These are phyloP conservation scores for Extremus antarcticus DNA, from an alignment of 495 filamentous ascomycete genomes.

Conservation along the genomic window DNA sequence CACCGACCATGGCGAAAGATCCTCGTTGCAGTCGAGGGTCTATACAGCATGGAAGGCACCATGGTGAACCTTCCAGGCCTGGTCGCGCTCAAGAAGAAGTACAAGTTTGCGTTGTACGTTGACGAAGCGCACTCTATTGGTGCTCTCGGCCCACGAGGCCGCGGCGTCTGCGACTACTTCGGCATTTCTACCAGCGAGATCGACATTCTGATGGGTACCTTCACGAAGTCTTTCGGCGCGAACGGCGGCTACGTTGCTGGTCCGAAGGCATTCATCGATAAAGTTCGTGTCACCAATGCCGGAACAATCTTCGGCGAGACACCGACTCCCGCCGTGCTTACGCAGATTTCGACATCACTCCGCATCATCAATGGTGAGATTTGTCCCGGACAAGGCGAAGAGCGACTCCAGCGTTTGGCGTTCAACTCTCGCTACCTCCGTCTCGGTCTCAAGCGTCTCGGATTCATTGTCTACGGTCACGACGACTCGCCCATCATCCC, in stretches of 20 bases:
- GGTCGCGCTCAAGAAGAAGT: conserved; percentile 74
- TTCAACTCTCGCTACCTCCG: conserved; percentile 98
- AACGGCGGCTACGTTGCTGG: conserved; percentile 94
- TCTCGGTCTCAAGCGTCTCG: conserved; percentile 89
- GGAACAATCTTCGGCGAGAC: conserved; percentile 82
- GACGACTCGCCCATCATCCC: conserved; percentile 98
- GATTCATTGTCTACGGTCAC: conserved; percentile 91
- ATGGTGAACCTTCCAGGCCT: conserved; percentile 93
- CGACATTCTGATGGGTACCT: conserved; percentile 94
- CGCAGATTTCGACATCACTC: conserved; percentile 76
- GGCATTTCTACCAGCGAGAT: conserved; percentile 76
- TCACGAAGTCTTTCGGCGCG: conserved; percentile 97
- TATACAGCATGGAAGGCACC: conserved; percentile 98
- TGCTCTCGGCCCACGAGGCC: conserved; percentile 74
- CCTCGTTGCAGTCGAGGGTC: conserved; percentile 85
- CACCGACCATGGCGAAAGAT: conserved; percentile 99
- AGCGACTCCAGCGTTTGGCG: conserved; percentile 87
- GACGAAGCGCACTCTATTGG: conserved; percentile 97
- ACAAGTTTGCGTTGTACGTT: conserved; percentile 91
- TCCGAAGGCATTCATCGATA: conserved; percentile 83
- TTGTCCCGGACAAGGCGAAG: conserved; percentile 82
- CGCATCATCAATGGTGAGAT: conserved; percentile 82
- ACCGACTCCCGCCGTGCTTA: conserved; percentile 72
- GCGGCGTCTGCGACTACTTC: conserved; percentile 96
- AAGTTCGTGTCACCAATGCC: conserved; percentile 74